Conservation (phyloP, 176 grass and related monocot species). For the Paspalum notatum region DNA sequence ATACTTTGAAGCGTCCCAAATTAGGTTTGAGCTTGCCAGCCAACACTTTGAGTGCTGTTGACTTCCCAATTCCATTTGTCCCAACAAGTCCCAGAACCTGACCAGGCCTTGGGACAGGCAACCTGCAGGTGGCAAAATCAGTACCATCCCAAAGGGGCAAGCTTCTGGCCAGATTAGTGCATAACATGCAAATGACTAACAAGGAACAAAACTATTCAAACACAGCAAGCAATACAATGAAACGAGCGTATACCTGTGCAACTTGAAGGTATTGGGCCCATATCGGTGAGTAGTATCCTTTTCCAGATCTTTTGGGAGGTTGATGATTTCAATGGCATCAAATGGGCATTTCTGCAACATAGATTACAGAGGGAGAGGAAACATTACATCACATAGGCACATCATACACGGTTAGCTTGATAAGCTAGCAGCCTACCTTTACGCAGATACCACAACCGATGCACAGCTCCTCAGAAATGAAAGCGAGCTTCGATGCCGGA, state of each 20-base stretch:
- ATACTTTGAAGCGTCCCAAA: conserved; percentile 88
- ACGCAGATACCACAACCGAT: conserved; percentile 98
- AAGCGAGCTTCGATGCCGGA: conserved; percentile 56
- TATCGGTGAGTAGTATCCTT: conserved; percentile 96
- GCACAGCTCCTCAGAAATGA: conserved; percentile 95
- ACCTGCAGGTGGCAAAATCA: conserved; percentile 49
- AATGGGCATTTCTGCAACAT: conserved; percentile 91
- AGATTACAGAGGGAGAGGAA: conserved; percentile 13
- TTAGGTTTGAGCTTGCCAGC: conserved; percentile 95
- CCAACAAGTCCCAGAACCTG: conserved; percentile 91
- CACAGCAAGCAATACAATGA: neutral
- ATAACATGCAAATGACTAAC: neutral
- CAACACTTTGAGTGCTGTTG: conserved; percentile 89
- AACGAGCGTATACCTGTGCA: conserved; percentile 66
- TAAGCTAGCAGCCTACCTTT: conserved; percentile 54
- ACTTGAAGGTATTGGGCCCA: conserved; percentile 92
- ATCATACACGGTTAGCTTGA: neutral
- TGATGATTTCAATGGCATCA: conserved; percentile 93
- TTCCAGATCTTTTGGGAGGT: conserved; percentile 87
- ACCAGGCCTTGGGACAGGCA: conserved; percentile 92
- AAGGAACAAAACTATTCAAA: neutral
- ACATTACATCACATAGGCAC: neutral
- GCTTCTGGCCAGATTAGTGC: conserved; percentile 16
- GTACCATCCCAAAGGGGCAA: conserved; percentile 13
- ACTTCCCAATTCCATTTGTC: conserved; percentile 95